Conservation (phyloP, 208 protist species). For the Lotmaria passim region DNA sequence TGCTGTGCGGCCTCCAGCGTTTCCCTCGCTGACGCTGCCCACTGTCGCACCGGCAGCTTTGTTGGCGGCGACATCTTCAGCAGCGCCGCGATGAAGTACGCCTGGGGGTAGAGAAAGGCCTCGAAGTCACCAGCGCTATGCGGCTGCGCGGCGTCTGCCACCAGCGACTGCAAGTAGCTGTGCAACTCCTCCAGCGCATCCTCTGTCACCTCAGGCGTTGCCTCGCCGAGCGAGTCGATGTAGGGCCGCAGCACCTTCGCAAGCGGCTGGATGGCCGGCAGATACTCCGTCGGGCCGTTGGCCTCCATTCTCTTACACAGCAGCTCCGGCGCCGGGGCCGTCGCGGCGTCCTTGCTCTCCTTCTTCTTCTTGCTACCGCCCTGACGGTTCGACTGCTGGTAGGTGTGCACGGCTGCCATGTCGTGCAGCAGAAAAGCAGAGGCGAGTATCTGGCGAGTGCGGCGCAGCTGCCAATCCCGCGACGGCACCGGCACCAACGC, state of each 20-base stretch:
- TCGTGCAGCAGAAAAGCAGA: slow-evolving; percentile 78
- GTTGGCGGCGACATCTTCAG: slow-evolving; percentile 48
- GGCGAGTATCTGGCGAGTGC: slow-evolving; percentile 52
- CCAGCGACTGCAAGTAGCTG: slow-evolving; percentile 32
- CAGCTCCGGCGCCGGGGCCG: slow-evolving; percentile 17
- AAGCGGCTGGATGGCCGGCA: slow-evolving; percentile 51
- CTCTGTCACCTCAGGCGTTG: slow-evolving; percentile 13
- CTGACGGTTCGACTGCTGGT: slow-evolving; percentile 35
- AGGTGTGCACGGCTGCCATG: slow-evolving; percentile 50
- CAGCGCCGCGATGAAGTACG: slow-evolving; percentile 60
- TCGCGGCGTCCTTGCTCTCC: background rate
- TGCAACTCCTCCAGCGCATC: slow-evolving; percentile 24
- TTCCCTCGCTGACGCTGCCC: slow-evolving; percentile 45
- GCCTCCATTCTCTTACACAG: slow-evolving; percentile 26
- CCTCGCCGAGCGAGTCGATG: slow-evolving; percentile 39
- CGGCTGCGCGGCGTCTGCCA: slow-evolving; percentile 20
- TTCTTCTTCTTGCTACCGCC: slow-evolving; percentile 41
- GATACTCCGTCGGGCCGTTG: slow-evolving; percentile 25
- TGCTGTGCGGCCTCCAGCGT: slow-evolving; percentile 39
- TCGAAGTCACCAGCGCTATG: slow-evolving; percentile 44
- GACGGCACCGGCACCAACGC: slow-evolving; percentile 57
- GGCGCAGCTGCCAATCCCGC: slow-evolving; percentile 36
- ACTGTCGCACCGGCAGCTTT: slow-evolving; percentile 57
- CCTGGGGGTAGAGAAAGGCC: slow-evolving; percentile 70
- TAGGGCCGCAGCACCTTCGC: slow-evolving; percentile 40